Conservation (phyloP, 352 stramenopile species). For the Phytophthora rubi region DNA sequence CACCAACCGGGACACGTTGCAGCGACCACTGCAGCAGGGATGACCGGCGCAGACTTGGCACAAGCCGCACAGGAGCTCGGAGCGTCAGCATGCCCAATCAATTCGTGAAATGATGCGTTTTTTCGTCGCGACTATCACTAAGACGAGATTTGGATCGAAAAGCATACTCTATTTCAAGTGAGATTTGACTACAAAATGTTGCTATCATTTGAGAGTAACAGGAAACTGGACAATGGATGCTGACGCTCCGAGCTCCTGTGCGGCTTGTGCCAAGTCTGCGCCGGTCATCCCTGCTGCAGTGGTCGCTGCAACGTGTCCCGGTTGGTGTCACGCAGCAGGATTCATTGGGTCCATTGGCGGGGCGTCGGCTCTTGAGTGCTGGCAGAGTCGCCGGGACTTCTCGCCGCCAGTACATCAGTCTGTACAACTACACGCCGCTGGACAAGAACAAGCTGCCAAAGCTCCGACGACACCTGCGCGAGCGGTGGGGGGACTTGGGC, state of each 20-base stretch:
- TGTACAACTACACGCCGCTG: slow-evolving; percentile 64
- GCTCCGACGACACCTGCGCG: slow-evolving; percentile 42
- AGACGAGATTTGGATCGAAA: too few species aligned
- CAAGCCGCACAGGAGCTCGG: slow-evolving; percentile 5
- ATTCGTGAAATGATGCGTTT: slow-evolving; percentile 10
- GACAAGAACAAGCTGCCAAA: slow-evolving; percentile 42
- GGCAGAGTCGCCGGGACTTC: slow-evolving; percentile 54
- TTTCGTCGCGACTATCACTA: slow-evolving; percentile 5
- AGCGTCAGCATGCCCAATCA: slow-evolving; percentile 25
- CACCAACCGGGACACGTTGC: slow-evolving; percentile 4
- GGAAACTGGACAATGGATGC: slow-evolving; percentile 12
- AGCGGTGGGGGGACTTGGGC: slow-evolving; percentile 53
- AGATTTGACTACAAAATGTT: background rate
- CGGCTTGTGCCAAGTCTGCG: slow-evolving; percentile 17
- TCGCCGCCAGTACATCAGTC: slow-evolving; percentile 61
- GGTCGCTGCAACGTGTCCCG: slow-evolving; percentile 1
- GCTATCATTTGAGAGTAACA: slow-evolving; percentile 11
- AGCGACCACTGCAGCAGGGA: slow-evolving; percentile 16
- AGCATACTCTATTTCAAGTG: too few species aligned
- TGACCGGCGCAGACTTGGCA: slow-evolving; percentile 16
- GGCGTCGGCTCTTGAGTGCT: slow-evolving; percentile 15
- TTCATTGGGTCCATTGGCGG: background rate
- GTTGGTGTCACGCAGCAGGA: background rate
- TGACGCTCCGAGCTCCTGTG: slow-evolving; percentile 1
- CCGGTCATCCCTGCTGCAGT: slow-evolving; percentile 23